These are phyloP conservation scores for Bryoglossum gracile DNA, from an alignment of 495 filamentous ascomycete species.

Conservation along the genomic window DNA sequence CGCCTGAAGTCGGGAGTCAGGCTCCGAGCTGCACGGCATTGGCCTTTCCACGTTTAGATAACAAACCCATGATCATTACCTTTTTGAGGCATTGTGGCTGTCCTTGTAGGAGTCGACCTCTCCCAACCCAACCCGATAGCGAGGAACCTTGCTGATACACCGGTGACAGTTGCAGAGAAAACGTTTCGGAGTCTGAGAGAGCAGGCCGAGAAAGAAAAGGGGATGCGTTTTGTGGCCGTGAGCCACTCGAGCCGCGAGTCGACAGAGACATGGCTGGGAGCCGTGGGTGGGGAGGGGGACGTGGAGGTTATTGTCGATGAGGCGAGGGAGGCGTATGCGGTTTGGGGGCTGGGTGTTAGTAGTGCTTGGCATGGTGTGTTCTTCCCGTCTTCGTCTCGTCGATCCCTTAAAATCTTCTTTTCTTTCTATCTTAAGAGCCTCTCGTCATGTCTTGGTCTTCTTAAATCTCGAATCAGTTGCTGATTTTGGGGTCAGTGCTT, in stretches of 20 bases:
- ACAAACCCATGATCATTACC: slow-evolving; percentile 42
- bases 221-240: slow-evolving; percentile 49
- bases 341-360: slow-evolving; percentile 47
- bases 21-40: slow-evolving; percentile 42
- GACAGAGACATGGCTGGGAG: slow-evolving; percentile 47
- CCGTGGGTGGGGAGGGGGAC: slow-evolving; percentile 42
- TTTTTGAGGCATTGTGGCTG: slow-evolving; percentile 58
- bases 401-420: too few relatives aligned
- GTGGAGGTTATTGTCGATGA: slow-evolving; percentile 47
- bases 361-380: slow-evolving; percentile 48
- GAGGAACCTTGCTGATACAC: slow-evolving; percentile 6
- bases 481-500: too few relatives aligned
- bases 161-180: slow-evolving; percentile 53
- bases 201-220: slow-evolving; percentile 36
- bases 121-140: neutral
- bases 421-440: too few relatives aligned
- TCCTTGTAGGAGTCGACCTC: slow-evolving; percentile 39
- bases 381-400: too few relatives aligned
- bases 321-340: slow-evolving; percentile 40
- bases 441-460: too few relatives aligned
- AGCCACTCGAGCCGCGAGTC: slow-evolving; percentile 45
- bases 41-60: slow-evolving; percentile 31
- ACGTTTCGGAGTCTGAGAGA: slow-evolving; percentile 41
- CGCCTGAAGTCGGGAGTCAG: slow-evolving; percentile 36
- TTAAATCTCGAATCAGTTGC: too few relatives aligned